Evolutionary conservation across 768 basidiomycete genomes (phyloP).

Genomic region (Harrya chromipes): DNA sequence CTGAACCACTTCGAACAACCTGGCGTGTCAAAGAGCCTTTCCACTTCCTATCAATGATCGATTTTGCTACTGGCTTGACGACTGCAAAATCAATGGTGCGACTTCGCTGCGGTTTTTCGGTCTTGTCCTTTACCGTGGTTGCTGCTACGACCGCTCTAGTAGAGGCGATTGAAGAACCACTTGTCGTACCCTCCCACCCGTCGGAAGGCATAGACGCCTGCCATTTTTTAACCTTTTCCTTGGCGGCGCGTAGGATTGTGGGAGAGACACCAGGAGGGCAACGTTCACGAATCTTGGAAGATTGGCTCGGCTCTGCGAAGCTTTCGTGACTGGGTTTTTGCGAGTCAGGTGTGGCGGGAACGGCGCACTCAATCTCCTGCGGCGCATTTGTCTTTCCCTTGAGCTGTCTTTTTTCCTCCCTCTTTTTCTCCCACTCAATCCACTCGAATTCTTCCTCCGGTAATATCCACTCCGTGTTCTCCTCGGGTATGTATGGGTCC

Average conservation of each 20-base stretch:
- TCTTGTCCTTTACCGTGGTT: slow-evolving; percentile 16
- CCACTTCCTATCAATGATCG: slow-evolving; percentile 21
- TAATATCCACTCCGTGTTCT: slow-evolving; percentile 33
- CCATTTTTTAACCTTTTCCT: slow-evolving; percentile 37
- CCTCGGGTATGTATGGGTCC: slow-evolving; percentile 24
- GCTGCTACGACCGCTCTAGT: background rate
- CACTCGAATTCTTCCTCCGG: slow-evolving; percentile 50
- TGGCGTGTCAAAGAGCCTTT: slow-evolving; percentile 6
- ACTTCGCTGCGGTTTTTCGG: slow-evolving; percentile 13
- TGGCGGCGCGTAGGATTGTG: slow-evolving; percentile 25
- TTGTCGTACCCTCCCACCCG: slow-evolving; percentile 8
- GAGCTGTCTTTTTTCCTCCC: slow-evolving; percentile 16
- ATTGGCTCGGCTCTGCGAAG: background rate
- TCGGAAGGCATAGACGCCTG: slow-evolving; percentile 30
- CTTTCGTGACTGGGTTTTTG: background rate
- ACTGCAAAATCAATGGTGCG: slow-evolving; percentile 43
- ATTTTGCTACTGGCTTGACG: slow-evolving; percentile 35
- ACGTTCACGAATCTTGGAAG: slow-evolving; percentile 4
- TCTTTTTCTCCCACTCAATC: slow-evolving; percentile 42
- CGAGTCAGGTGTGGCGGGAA: slow-evolving; percentile 5
- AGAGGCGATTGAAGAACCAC: slow-evolving; percentile 2
- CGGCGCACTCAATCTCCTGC: slow-evolving; percentile 1
- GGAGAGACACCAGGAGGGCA: slow-evolving; percentile 20
- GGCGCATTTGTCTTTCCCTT: slow-evolving; percentile 15
- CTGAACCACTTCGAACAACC: slow-evolving; percentile 4